Evolutionary conservation across 1,284 basidiomycete species (phyloP).

Genomic region (Microbotryum saponariae): DNA sequence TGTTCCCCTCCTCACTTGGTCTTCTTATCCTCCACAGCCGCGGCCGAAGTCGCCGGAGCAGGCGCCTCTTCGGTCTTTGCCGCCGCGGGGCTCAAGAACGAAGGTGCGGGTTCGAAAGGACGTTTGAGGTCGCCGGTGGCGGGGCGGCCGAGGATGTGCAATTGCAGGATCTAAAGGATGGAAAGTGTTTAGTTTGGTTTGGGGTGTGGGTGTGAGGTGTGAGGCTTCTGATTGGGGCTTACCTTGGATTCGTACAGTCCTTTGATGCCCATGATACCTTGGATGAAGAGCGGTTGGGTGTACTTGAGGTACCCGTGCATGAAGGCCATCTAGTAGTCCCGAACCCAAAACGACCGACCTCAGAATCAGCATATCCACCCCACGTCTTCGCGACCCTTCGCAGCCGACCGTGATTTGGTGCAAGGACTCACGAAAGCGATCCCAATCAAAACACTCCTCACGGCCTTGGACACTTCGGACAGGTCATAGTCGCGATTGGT

Average conservation of each 20-base stretch:
- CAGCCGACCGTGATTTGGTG: too few species aligned
- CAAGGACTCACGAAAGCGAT: slow-evolving; percentile 36
- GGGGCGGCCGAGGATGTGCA: slow-evolving; percentile 66
- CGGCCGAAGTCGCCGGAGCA: slow-evolving; percentile 42
- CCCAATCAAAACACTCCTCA: slow-evolving; percentile 48
- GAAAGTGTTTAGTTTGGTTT: too few species aligned
- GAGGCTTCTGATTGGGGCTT: background rate
- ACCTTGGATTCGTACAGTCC: slow-evolving; percentile 74
- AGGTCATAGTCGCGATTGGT: slow-evolving; percentile 92
- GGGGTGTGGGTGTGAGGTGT: background rate
- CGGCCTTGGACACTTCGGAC: slow-evolving; percentile 74
- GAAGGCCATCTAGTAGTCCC: slow-evolving; percentile 45
- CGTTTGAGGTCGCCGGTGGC: slow-evolving; percentile 82
- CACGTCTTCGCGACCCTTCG: too few species aligned
- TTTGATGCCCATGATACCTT: slow-evolving; percentile 82
- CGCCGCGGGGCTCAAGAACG: slow-evolving; percentile 76
- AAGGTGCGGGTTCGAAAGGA: slow-evolving; percentile 68
- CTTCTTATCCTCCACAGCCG: slow-evolving; percentile 53
- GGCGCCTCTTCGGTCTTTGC: slow-evolving; percentile 61
- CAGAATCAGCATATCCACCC: background rate
- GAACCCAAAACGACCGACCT: background rate
- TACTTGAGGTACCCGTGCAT: slow-evolving; percentile 80
- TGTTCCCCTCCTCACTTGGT: slow-evolving; percentile 52
- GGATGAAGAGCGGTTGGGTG: slow-evolving; percentile 87
- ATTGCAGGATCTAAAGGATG: slow-evolving; percentile 47